Evolutionary conservation across 495 filamentous ascomycete species (phyloP), one percentile per base, ranked within the genome.

Genomic region (Talaromyces borbonicus): DNA sequence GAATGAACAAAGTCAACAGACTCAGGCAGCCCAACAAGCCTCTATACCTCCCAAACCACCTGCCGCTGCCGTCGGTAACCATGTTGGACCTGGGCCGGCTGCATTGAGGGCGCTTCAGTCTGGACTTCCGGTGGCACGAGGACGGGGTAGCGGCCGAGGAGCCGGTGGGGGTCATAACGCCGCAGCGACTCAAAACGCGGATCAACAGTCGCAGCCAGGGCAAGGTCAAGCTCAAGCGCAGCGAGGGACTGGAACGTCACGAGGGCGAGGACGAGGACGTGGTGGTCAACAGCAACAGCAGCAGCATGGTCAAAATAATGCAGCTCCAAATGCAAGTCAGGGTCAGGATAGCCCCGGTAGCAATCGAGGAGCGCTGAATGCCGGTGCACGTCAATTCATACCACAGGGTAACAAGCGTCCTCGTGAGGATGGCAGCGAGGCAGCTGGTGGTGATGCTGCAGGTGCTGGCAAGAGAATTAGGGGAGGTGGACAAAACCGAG

Each of bases 331-430:
- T 16, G 4, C 38, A 4, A 47, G 23, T n/a, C 65, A 66, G 39
- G 53, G 49, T 9, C 65, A 59, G 41, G 46, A 53, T 43, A 63
- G 57, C 23, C 60, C 61, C 16, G 52, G 59, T 22, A 57, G 54
- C 8, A 57, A 47, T 32, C 59, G 71, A 46, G 69, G 69, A 1
- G 62, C 46, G 0, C 41, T 79, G 38, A 80, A 72, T 56, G 66
- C 65, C 47, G 53, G 74, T 52, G 79, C 73, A 6, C 73, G 72
- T 39, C 73, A 80, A 47, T 84, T 83, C 53, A 74, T 78, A 29
- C 78, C 80, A 4, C 60, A 65, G 36, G 80, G 81, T n/a, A 74
- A 76, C 43, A 86, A 86, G 60, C 66, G 81, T 24, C 65, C 75
- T 15, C 66, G 82, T 16, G 80, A 83, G 16, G 82, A 85, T 26